Evolutionary conservation across 2,329 filamentous ascomycete genomes (phyloP), one percentile per base, ranked within the genome.

Genomic region (Fusarium sublunatum): DNA sequence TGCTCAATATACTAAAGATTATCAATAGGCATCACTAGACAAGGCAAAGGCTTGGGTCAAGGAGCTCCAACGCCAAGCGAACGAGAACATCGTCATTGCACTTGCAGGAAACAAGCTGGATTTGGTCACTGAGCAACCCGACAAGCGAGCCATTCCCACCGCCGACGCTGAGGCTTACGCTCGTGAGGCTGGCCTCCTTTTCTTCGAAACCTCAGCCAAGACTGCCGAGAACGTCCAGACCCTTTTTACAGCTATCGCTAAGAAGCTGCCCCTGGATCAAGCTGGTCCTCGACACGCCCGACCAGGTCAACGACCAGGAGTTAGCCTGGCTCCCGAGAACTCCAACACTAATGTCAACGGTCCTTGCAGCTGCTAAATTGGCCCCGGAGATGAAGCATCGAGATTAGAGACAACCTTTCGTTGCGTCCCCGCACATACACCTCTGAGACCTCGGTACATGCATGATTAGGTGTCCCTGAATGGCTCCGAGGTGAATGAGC

Each of bases 31-130:
- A 67, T 99, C 95, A 43, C 84, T 99, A 74, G 96, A 99, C 80
- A 99, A 99, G 84, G 96, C 96, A 70, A 99, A 99, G 80, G 91
- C 93, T 40, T 99, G 95, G 95, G 94, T 99, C 58, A 98, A 98
- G 82, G 95, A 99, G 77, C 88, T 99, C 52, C 95, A 99, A 79
- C 90, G 95, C 75, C 95, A 99, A 81, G 95, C 96, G 64, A 99
- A 98, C 82, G 95, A 99, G 80, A 98, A 98, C 80, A 99, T 99
- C 78, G 93, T 99, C 78, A 99, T 99, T 74, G 95, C 95, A 42
- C 88, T 99, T 39, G 95, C 94, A 49, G 95, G 95, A 64, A 99
- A 99, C 85, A 98, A 99, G 82, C 84, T 97, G 74, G 95, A 99
- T 85, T 83, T 99, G 70, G 95, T 97, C 63, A 93, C 88, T 64